Evolutionary conservation across 2,329 filamentous ascomycete species (phyloP).

Genomic region (Aspergillus brunneoviolaceus): DNA sequence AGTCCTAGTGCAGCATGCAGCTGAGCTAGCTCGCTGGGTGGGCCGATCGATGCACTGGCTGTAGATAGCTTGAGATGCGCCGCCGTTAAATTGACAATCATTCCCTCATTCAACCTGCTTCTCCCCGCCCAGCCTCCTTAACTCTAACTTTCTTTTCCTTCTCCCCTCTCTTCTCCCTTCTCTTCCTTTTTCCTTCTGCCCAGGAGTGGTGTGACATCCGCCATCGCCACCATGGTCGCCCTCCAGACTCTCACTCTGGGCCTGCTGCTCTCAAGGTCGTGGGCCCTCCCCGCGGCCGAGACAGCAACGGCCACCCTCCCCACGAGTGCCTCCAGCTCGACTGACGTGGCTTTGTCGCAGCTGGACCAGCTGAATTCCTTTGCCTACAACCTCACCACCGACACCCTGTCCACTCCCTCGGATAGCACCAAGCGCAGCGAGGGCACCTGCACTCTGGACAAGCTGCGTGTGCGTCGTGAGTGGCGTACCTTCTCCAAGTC

Average conservation of each 20-base stretch:
- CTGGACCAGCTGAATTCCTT: constrained; percentile 15
- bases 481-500: constrained; percentile 33
- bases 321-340: constrained; percentile 7
- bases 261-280: constrained; percentile 14
- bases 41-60: neutral
- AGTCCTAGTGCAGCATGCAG: too few species aligned
- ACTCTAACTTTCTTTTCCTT: neutral
- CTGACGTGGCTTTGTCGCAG: constrained; percentile 15
- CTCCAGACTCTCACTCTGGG: constrained; percentile 16
- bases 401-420: constrained; percentile 5
- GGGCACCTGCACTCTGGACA: constrained; percentile 15
- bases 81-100: constrained; percentile 3
- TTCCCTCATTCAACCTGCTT: neutral
- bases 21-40: neutral
- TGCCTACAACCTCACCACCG: constrained; percentile 14
- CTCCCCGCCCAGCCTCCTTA: neutral
- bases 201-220: neutral
- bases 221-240: constrained; percentile 16
- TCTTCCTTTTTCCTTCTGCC: neutral
- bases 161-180: neutral
- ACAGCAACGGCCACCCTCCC: constrained; percentile 5
- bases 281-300: constrained; percentile 15
- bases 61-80: neutral
- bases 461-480: constrained; percentile 25
- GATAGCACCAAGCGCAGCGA: constrained; percentile 7